phyloP scores from a whole-genome alignment of 1,139 yeast species.

The Geotrichum fermentans region DNA sequence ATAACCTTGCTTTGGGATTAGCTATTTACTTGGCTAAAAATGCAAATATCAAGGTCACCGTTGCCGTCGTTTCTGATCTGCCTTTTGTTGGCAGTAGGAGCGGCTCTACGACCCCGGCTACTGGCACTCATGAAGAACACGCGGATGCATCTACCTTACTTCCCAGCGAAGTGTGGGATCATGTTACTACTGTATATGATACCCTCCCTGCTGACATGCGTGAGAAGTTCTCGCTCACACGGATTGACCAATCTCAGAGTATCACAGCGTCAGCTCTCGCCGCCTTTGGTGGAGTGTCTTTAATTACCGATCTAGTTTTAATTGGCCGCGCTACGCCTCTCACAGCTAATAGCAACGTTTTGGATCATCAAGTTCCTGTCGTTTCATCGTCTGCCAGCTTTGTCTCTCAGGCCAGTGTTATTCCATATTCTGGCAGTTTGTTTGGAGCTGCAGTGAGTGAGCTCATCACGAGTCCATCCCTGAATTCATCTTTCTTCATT shows the following conservation, averaged over 20 bases:
- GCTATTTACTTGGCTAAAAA: slow-evolving; percentile 19
- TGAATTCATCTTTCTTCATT: slow-evolving; percentile 11
- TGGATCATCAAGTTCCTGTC: background rate
- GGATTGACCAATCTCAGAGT: slow-evolving; percentile 7
- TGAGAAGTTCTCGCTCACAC: slow-evolving; percentile 4
- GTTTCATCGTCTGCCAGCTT: slow-evolving; percentile 1
- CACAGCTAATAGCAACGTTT: slow-evolving; percentile 6
- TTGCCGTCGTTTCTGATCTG: slow-evolving; percentile 6
- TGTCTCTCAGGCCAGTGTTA: background rate
- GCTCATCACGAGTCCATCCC: slow-evolving; percentile 6
- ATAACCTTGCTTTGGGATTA: slow-evolving; percentile 18
- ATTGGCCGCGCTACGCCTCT: slow-evolving; percentile 14
- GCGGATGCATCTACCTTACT: slow-evolving; percentile 2
- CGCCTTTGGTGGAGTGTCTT: slow-evolving; percentile 6
- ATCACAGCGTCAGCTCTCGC: slow-evolving; percentile 1
- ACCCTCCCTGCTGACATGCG: slow-evolving; percentile 6
- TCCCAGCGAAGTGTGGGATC: slow-evolving; percentile 16
- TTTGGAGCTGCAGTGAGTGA: slow-evolving; percentile 14
- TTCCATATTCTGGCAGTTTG: background rate
- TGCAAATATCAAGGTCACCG: slow-evolving; percentile 16
- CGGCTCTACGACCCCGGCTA: background rate
- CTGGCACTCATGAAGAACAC: background rate
- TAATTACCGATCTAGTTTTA: slow-evolving; percentile 15
- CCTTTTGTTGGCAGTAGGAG: background rate
- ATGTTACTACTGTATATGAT: slow-evolving; percentile 8